These are phyloP conservation scores for Phascolomyces articulosus DNA, from an alignment of 371 early-diverging fungal species.

Conservation along the genomic window DNA sequence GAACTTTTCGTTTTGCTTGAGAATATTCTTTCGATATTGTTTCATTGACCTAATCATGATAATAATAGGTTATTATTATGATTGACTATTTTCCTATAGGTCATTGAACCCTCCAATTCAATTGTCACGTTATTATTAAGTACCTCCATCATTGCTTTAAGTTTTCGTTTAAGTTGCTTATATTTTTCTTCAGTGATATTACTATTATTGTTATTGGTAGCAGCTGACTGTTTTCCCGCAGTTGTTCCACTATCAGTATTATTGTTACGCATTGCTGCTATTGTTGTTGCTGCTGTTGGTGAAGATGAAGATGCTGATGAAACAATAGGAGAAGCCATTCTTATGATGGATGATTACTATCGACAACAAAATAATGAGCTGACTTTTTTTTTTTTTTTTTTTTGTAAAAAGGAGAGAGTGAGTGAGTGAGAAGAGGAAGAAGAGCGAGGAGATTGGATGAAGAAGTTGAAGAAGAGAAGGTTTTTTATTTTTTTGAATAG, in stretches of 20 bases:
- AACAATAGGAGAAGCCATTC: too few relatives aligned
- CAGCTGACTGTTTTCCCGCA: slow-evolving; percentile 5
- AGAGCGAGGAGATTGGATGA: neutral
- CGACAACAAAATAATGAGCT: too few relatives aligned
- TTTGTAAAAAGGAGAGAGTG: neutral
- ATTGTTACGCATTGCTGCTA: neutral
- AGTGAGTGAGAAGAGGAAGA: neutral
- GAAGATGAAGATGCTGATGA: too few relatives aligned
- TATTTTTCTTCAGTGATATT: slow-evolving; percentile 49
- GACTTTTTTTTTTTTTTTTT: too few relatives aligned
- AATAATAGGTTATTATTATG: neutral
- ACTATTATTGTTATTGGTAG: neutral
- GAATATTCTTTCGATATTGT: slow-evolving; percentile 44
- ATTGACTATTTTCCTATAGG: too few relatives aligned
- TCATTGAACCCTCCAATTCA: too few relatives aligned
- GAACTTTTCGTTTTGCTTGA: slow-evolving; percentile 42
- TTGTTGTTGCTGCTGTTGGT: neutral
- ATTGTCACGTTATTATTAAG: slow-evolving; percentile 1
- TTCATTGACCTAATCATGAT: slow-evolving; percentile 49
- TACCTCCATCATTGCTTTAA: slow-evolving; percentile 62
- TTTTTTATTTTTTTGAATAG: neutral
- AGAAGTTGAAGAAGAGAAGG: too few relatives aligned
- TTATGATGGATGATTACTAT: too few relatives aligned
- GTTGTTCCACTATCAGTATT: neutral
- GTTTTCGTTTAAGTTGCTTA: slow-evolving; percentile 52